phyloP scores from a whole-genome alignment of 139 green algal genomes.

The Raphidocelis subcapitata region DNA sequence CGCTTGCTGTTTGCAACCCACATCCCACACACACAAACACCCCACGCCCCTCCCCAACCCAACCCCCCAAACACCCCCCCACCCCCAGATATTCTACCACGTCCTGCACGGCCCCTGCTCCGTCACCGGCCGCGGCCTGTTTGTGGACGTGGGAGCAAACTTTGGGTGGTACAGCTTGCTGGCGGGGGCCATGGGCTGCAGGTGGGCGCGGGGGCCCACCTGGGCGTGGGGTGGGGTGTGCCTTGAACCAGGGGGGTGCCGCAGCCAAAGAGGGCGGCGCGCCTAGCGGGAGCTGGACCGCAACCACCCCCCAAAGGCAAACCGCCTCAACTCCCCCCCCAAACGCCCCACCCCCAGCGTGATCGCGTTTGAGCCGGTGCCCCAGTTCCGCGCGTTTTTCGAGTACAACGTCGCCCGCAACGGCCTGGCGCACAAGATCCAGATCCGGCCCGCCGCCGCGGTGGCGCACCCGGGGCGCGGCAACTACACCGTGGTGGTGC shows the following conservation, averaged over 20 bases:
- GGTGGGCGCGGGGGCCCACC: slow-evolving; percentile 25
- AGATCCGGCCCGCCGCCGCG: slow-evolving; percentile 23
- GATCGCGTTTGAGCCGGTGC: slow-evolving; percentile 79
- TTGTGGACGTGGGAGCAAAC: slow-evolving; percentile 79
- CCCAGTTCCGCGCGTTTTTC: slow-evolving; percentile 69
- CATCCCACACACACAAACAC: not conserved
- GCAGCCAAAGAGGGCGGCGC: no score
- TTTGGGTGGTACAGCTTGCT: slow-evolving; percentile 82
- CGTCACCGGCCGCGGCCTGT: slow-evolving; percentile 29
- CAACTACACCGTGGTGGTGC: slow-evolving; percentile 24
- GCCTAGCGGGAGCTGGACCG: not conserved
- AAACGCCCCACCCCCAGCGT: no score
- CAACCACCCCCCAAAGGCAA: not conserved
- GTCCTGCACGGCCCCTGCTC: slow-evolving; percentile 39
- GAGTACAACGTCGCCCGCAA: slow-evolving; percentile 52
- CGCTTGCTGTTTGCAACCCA: not conserved
- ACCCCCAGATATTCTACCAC: slow-evolving; percentile 38
- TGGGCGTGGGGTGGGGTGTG: not conserved
- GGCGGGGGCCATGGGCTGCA: slow-evolving; percentile 69
- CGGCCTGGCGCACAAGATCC: slow-evolving; percentile 29
- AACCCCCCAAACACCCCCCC: not conserved
- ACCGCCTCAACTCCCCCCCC: not conserved
- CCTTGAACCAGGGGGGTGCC: no score
- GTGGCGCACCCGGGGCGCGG: not conserved
- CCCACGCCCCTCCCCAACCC: no score